Evolutionary conservation across 129 eudicot species (phyloP).

Genomic region (Flaveria sonorensis): DNA sequence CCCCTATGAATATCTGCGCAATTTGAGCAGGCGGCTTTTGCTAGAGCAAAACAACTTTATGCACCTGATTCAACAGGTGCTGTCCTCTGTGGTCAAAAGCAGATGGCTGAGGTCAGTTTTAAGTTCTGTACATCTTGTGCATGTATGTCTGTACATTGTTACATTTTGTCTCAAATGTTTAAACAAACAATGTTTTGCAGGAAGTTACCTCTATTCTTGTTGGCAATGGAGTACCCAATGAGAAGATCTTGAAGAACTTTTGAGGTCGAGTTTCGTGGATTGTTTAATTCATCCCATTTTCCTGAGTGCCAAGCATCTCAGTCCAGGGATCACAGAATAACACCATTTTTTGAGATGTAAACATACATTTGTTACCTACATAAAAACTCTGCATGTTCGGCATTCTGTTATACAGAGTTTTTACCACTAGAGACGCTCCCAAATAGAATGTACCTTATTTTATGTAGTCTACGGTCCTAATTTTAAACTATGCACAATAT

Average conservation of each 20-base stretch:
- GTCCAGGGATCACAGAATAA: conserved; percentile 27
- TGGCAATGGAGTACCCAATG: conserved; percentile 64
- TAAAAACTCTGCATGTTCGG: neutral
- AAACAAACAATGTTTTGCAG: conserved; percentile 46
- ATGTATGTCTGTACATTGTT: neutral
- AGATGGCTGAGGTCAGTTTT: conserved; percentile 82
- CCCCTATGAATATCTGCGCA: conserved; percentile 1
- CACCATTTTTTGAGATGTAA: conserved; percentile 40
- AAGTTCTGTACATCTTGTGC: neutral
- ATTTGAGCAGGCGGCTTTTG: conserved; percentile 78
- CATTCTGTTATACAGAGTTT: neutral
- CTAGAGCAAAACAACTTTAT: conserved; percentile 58
- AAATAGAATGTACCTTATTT: conserved; percentile 13
- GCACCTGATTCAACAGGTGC: conserved; percentile 81
- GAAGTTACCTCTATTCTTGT: conserved; percentile 75
- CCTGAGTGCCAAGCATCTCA: conserved; percentile 5
- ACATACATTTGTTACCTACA: conserved; percentile 18
- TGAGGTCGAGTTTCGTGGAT: conserved; percentile 32
- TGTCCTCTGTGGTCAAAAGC: conserved; percentile 84
- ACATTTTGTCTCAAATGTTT: neutral
- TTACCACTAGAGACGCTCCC: neutral
- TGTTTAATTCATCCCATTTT: conserved; percentile 31
- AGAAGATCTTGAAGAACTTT: conserved; percentile 80
- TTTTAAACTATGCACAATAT: neutral
- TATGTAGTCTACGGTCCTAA: conserved; percentile 14